These are phyloP conservation scores for Termitomyces sp. DNA, from an alignment of 768 basidiomycete species.

Conservation along the genomic window DNA sequence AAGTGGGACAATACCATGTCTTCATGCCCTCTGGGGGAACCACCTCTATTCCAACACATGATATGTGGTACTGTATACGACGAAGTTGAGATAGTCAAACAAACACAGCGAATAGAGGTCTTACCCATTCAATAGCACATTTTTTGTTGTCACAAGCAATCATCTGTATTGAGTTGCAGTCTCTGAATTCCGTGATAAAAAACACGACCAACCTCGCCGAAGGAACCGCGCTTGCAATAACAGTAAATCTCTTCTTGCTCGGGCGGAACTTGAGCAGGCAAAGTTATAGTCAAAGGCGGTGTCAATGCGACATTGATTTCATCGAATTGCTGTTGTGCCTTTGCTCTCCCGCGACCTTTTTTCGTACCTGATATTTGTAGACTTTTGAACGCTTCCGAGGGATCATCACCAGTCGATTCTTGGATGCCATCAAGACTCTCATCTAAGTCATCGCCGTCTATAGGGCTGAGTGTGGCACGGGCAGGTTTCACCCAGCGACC, in stretches of 20 bases:
- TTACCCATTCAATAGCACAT: constrained; percentile 81
- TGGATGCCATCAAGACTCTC: neutral
- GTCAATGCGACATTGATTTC: constrained; percentile 10
- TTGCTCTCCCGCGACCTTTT: constrained; percentile 18
- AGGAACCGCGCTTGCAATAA: constrained; percentile 75
- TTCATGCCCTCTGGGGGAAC: constrained; percentile 42
- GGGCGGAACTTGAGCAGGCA: constrained; percentile 23
- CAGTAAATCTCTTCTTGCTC: constrained; percentile 56
- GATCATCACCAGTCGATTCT: neutral
- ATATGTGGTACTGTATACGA: constrained; percentile 59
- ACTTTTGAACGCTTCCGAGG: neutral
- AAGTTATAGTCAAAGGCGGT: constrained; percentile 27
- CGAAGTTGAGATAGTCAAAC: neutral
- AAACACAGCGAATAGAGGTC: constrained; percentile 20
- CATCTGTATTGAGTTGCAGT: constrained; percentile 47
- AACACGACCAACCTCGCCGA: constrained; percentile 57
- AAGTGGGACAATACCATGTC: constrained; percentile 71
- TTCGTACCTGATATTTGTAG: constrained; percentile 4
- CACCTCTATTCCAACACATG: constrained; percentile 54
- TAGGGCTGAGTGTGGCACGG: constrained; percentile 37
- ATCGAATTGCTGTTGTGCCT: constrained; percentile 12
- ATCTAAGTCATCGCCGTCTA: constrained; percentile 22
- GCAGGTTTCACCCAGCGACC: constrained; percentile 46
- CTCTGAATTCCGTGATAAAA: constrained; percentile 3
- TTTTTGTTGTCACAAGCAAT: constrained; percentile 73